Evolutionary conservation across 2,329 filamentous ascomycete genomes (phyloP).

Genomic region (Sphaceloma murrayae): DNA sequence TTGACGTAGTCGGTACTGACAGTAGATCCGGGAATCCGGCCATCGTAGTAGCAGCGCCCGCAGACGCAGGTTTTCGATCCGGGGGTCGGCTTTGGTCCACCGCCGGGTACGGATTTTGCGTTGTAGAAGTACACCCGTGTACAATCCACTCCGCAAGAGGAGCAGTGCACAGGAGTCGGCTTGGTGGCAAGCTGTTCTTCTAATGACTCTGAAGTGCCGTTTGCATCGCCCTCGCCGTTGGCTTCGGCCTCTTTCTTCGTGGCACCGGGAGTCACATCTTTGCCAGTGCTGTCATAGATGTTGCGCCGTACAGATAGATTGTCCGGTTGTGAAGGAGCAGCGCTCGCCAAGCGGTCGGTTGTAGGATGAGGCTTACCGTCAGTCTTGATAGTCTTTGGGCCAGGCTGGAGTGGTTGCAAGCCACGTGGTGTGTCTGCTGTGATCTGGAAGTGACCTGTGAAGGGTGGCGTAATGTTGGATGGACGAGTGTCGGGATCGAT

Average conservation of each 20-base stretch:
- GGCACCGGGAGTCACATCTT: constrained; percentile 60
- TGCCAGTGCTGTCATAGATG: constrained; percentile 86
- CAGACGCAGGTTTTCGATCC: constrained; percentile 77
- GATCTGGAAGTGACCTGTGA: constrained; percentile 94
- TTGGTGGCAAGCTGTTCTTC: constrained; percentile 51
- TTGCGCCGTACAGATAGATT: constrained; percentile 92
- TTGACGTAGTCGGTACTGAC: constrained; percentile 74
- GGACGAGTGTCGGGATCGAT: constrained; percentile 93
- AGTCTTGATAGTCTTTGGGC: constrained; percentile 57
- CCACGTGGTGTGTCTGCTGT: constrained; percentile 92
- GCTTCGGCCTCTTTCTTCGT: constrained; percentile 33
- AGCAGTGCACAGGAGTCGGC: constrained; percentile 67
- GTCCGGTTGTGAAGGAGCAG: constrained; percentile 66
- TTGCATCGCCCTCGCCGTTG: constrained; percentile 70
- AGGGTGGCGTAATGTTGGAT: constrained; percentile 89
- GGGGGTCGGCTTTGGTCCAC: constrained; percentile 36
- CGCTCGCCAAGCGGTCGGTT: constrained; percentile 62
- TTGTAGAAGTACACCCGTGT: constrained; percentile 62
- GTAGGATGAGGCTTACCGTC: constrained; percentile 52
- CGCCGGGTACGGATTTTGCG: constrained; percentile 46
- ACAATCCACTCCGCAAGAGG: constrained; percentile 87
- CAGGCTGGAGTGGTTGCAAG: constrained; percentile 89
- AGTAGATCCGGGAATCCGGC: constrained; percentile 70
- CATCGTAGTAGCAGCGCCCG: constrained; percentile 80
- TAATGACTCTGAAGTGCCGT: constrained; percentile 52